These are phyloP conservation scores for Eutrema japonicum DNA, from an alignment of 345 rosid genomes.

Conservation along the genomic window DNA sequence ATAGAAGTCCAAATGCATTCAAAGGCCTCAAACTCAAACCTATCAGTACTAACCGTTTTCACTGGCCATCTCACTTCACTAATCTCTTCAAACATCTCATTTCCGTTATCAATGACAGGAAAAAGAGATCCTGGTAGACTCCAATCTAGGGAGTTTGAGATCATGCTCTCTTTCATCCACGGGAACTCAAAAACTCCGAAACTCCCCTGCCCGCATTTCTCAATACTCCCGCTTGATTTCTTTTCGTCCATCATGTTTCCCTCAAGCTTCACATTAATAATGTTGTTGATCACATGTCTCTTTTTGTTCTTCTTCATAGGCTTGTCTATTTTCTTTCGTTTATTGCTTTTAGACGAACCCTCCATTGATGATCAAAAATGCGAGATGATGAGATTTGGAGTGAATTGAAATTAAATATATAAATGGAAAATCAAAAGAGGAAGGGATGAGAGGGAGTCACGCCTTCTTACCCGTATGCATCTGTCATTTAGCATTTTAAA, in stretches of 20 bases:
- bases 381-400: constrained; percentile 22
- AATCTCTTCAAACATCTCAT: constrained; percentile 47
- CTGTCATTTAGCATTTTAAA: constrained; percentile 37
- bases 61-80: constrained; percentile 46
- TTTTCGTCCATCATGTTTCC: constrained; percentile 20
- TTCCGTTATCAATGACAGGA: constrained; percentile 28
- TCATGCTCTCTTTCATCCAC: constrained; percentile 63
- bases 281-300: constrained; percentile 32
- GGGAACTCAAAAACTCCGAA: constrained; percentile 70
- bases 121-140: constrained; percentile 47
- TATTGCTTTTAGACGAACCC: constrained; percentile 26
- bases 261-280: neutral
- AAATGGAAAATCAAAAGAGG: neutral
- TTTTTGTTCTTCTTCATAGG: constrained; percentile 28
- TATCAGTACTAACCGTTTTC: constrained; percentile 30
- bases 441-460: constrained; percentile 45
- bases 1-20: constrained; percentile 50
- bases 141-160: constrained; percentile 54
- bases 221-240: constrained; percentile 9
- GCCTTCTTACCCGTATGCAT: constrained; percentile 42
- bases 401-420: constrained; percentile 22
- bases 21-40: constrained; percentile 45
- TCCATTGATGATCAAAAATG: constrained; percentile 26
- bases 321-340: constrained; percentile 32
- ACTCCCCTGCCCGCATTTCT: constrained; percentile 18